Evolutionary conservation across 2,329 filamentous ascomycete genomes (phyloP), one percentile per base, ranked within the genome.

Genomic region (Cryphonectria japonica): DNA sequence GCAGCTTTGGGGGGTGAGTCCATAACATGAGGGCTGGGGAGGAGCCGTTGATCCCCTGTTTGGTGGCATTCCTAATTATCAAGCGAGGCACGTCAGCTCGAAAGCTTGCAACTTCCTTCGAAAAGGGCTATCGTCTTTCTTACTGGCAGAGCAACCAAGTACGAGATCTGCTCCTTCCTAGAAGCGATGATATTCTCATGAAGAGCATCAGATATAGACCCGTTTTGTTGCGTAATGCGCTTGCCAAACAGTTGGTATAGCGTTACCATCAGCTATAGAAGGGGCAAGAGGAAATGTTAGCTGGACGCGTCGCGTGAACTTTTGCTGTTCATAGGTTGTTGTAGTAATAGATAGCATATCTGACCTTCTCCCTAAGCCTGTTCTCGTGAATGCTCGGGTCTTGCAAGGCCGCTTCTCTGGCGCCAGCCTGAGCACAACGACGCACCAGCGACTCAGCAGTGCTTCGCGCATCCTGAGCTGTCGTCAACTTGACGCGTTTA

Each of bases 401-500:
- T 26, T 9, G 19, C 14, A 52, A 26, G 0, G 22, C 37, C 29
- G 37, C 62, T 39, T 39, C 29, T 19, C 16, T 39, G 1, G 64
- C 71, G 4, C 66, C 71, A 16, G 19, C 57, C n/a, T 32, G 54
- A 16, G 69, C 71, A 34, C 65, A 71, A 22, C 65, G 13, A 11
- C n/a, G 52, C 19, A 71, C 26, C 26, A 46, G 34, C 13, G 34
- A n/a, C 22, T 41, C 37, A 6, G 46, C 22, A 32, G 39, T 43
- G 6, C 16, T 26, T n/a, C 14, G 34, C 2, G 59, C 50, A 9
- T 66, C 26, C 14, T 71, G 65, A 16, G 39, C 69, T 3, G 69
- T 26, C 13, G 14, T 8, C 4, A 73, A n/a, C 50, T 57, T 73
- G 19, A 62, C 66, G 26, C 71, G 69, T 34, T 73, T 73, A 9